These are phyloP conservation scores for Jamesozyma jinghongensis DNA, from an alignment of 805 yeast genomes.

Conservation along the genomic window DNA sequence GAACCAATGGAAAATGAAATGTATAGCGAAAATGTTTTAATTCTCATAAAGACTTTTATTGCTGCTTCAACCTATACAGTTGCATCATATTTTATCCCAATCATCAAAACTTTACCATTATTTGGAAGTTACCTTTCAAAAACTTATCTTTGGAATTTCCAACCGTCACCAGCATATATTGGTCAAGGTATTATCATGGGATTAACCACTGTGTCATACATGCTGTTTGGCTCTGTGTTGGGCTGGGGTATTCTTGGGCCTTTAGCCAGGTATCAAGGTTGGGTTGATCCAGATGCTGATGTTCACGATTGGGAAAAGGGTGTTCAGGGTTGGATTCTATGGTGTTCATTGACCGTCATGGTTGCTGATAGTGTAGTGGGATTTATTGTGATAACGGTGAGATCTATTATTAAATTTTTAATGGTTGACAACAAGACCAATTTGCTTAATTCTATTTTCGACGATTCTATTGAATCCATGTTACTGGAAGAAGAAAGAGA, in stretches of 20 bases:
- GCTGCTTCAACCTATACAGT: slow-evolving; percentile 69
- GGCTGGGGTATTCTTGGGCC: slow-evolving; percentile 96
- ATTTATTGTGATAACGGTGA: slow-evolving; percentile 50
- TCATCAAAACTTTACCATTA: slow-evolving; percentile 57
- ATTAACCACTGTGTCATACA: slow-evolving; percentile 75
- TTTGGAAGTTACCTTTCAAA: slow-evolving; percentile 60
- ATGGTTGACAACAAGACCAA: slow-evolving; percentile 19
- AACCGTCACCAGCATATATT: slow-evolving; percentile 93
- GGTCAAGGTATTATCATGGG: slow-evolving; percentile 99
- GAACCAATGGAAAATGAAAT: background rate
- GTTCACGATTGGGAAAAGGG: slow-evolving; percentile 78
- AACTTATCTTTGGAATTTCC: slow-evolving; percentile 73
- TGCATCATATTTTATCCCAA: slow-evolving; percentile 62
- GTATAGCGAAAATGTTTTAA: slow-evolving; percentile 44
- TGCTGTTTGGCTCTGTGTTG: slow-evolving; percentile 79
- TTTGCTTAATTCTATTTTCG: slow-evolving; percentile 17
- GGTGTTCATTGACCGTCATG: slow-evolving; percentile 92
- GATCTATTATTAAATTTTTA: slow-evolving; percentile 31
- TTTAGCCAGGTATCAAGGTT: slow-evolving; percentile 51
- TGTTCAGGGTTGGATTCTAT: slow-evolving; percentile 94
- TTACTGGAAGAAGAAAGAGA: slow-evolving; percentile 26
- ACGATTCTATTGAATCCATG: slow-evolving; percentile 28
- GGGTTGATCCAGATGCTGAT: slow-evolving; percentile 87
- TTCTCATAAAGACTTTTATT: slow-evolving; percentile 51
- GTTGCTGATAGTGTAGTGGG: slow-evolving; percentile 83